phyloP scores from a whole-genome alignment of 1,284 basidiomycete genomes.

The Microbotryum intermedium region DNA sequence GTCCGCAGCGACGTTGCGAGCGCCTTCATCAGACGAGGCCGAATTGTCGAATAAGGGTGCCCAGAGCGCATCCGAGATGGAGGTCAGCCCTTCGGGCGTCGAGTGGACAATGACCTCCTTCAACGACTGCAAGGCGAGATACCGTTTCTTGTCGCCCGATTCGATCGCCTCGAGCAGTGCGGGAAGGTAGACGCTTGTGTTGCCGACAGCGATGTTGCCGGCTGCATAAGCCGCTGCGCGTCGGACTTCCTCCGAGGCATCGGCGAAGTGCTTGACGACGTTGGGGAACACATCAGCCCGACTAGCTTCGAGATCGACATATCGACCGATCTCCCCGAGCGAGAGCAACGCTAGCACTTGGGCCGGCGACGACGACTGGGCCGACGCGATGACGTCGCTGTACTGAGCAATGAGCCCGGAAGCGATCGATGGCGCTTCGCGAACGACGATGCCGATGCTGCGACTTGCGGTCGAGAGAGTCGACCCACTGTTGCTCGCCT shows the following conservation, averaged over 20 bases:
- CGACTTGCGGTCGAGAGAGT: slow-evolving; percentile 61
- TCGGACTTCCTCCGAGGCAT: slow-evolving; percentile 71
- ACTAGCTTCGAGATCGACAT: background rate
- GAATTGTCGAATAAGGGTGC: slow-evolving; percentile 78
- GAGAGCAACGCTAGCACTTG: slow-evolving; percentile 75
- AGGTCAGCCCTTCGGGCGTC: slow-evolving; percentile 68
- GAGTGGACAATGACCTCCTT: slow-evolving; percentile 95
- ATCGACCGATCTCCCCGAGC: slow-evolving; percentile 73
- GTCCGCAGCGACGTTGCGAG: slow-evolving; percentile 88
- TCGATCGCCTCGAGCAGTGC: slow-evolving; percentile 73
- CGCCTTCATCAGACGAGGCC: slow-evolving; percentile 61
- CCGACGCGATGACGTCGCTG: slow-evolving; percentile 57
- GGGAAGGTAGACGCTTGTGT: slow-evolving; percentile 74
- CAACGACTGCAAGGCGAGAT: slow-evolving; percentile 79
- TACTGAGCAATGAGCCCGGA: slow-evolving; percentile 61
- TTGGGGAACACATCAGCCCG: slow-evolving; percentile 47
- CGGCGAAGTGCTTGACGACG: slow-evolving; percentile 62
- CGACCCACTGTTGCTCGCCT: slow-evolving; percentile 33
- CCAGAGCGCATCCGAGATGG: slow-evolving; percentile 82
- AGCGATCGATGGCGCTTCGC: slow-evolving; percentile 56
- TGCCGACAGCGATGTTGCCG: slow-evolving; percentile 90
- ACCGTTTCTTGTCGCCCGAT: slow-evolving; percentile 58
- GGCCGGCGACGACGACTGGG: slow-evolving; percentile 57
- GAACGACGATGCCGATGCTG: slow-evolving; percentile 71
- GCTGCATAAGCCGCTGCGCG: slow-evolving; percentile 85